These are phyloP conservation scores for Beauveria caledonica DNA, from an alignment of 2,329 filamentous ascomycete species.

Conservation along the genomic window DNA sequence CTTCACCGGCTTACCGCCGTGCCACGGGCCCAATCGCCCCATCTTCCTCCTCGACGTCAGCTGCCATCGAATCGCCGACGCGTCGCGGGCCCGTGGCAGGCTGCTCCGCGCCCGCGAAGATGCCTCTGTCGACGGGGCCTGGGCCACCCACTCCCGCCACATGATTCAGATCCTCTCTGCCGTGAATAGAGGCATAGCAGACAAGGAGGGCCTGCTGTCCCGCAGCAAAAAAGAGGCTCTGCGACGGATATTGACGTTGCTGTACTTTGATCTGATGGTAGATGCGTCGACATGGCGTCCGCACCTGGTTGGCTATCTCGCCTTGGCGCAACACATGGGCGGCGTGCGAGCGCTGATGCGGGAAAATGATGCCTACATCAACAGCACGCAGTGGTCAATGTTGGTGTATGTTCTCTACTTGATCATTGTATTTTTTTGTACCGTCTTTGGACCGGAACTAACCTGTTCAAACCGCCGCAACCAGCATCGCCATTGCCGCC, in stretches of 20 bases:
- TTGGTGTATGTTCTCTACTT: neutral
- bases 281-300: neutral
- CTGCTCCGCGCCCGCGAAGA: neutral
- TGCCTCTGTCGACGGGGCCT: neutral
- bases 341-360: neutral
- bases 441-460: neutral
- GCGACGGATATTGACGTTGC: neutral
- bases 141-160: neutral
- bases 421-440: no score
- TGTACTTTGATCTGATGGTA: neutral
- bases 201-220: neutral
- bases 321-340: neutral
- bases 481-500: neutral
- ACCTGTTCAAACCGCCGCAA: neutral
- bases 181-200: neutral
- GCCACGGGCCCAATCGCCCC: neutral
- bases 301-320: neutral
- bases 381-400: neutral
- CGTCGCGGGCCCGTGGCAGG: neutral
- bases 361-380: neutral
- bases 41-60: slow-evolving; percentile 5
- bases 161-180: neutral
- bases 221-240: neutral
- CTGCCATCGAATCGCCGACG: neutral
- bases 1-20: neutral